Evolutionary conservation across 805 yeast genomes (phyloP), one percentile per base, ranked within the genome.

Genomic region (Ogataea trehalophila): DNA sequence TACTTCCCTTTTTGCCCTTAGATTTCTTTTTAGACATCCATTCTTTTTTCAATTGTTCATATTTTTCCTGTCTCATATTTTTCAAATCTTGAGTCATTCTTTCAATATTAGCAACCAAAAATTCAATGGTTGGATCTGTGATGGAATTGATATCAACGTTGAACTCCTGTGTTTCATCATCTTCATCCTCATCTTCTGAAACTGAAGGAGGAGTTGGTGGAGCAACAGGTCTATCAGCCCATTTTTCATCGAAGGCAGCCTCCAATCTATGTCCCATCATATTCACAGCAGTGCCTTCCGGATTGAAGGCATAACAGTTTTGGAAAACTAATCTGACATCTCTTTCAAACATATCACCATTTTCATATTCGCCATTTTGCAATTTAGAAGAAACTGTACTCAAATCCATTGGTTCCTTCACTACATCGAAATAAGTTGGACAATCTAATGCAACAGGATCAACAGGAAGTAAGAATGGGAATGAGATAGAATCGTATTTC

Each of bases 251-350:
- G 62, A 92, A 94, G 3, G 87, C 78, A 26, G 83, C 83, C 67
- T 94, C 97, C 47, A 94, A 72, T 57, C 90, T 77, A 65, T 88
- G 96, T 17, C 98, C 99, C 95, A 94, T 86, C 77, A 80, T 78
- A 66, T 91, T 89, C 35, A 94, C 99, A 42, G 95, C 95, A 5
- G 96, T 83, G n/a, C 97, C 96, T 58, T 87, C 96, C 2, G 99
- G 98, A 67, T 94, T 94, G 72, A 92, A 94, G 15, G 77, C 74
- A 65, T 88, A 94, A 70, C 98, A 92, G 69, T 94, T 92, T 52
- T 78, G 73, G 71, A 94, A 91, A 49, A 94, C 87, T 51, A 90
- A 75, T 48, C 88, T 76, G 35, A 92, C 79, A 62, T 94, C 99
- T 39, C 68, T 69, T 62, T 85, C 96, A 62, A 92, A 90, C 53